Evolutionary conservation across 73 alveolate genomes (phyloP).

Genomic region (Paramecium biaurelia): DNA sequence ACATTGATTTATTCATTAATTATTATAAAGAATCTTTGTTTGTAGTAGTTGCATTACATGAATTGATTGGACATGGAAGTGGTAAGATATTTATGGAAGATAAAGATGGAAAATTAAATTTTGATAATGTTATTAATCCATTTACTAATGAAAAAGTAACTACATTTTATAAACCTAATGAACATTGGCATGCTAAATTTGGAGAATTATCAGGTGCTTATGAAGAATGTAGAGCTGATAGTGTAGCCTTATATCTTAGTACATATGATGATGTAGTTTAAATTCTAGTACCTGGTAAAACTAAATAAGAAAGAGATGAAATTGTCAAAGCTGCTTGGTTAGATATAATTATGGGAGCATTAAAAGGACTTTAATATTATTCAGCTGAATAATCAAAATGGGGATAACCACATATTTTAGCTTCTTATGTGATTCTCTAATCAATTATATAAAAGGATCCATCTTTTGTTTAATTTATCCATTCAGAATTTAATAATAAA

Average conservation of each 20-base stretch:
- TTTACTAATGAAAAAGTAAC: constrained; percentile 81
- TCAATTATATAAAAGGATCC: constrained; percentile 73
- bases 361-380: constrained; percentile 73
- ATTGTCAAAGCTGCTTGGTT: constrained; percentile 75
- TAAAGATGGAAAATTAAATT: constrained; percentile 81
- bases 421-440: constrained; percentile 76
- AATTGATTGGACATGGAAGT: constrained; percentile 84
- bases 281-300: constrained; percentile 52
- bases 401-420: constrained; percentile 84
- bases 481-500: constrained; percentile 17
- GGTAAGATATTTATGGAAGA: constrained; percentile 86
- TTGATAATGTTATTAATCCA: constrained; percentile 85
- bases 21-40: constrained; percentile 71
- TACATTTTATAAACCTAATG: constrained; percentile 79
- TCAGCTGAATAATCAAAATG: constrained; percentile 71
- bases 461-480: constrained; percentile 51
- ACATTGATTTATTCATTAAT: constrained; percentile 67
- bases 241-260: constrained; percentile 88
- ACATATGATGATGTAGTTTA: constrained; percentile 85
- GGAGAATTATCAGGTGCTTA: constrained; percentile 82
- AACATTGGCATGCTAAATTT: constrained; percentile 92
- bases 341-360: constrained; percentile 70
- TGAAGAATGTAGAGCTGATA: constrained; percentile 96
- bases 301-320: constrained; percentile 70
- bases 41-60: constrained; percentile 90